Evolutionary conservation across 2,329 filamentous ascomycete genomes (phyloP), one percentile per base, ranked within the genome.

Genomic region (Fusarium falciforme): DNA sequence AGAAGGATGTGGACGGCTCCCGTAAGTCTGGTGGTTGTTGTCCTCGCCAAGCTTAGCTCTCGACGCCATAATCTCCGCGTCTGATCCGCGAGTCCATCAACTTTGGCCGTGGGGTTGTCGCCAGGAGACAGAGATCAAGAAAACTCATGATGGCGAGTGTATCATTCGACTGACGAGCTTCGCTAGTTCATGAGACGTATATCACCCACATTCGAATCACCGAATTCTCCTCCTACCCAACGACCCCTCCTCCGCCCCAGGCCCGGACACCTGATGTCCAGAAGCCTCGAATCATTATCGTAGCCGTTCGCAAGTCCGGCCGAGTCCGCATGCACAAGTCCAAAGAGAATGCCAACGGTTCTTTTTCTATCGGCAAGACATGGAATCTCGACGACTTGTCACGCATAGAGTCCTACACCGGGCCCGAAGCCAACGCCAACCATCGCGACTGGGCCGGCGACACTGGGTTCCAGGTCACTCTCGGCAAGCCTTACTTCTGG

Each of bases 401-500:
- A 6, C 88, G 89, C 54, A 93, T 99, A 74, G 93, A 97, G 81
- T 96, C 94, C 29, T 98, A 92, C 80, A 92, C 91, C 8, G 88
- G 91, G 49, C 82, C 90, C 22, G 84, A 86, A 81, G 79, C 89
- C 87, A 80, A 87, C 82, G 76, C 92, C 73, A 81, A 89, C 85
- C 75, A 89, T 87, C 82, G 93, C 88, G 83, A 93, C 80, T 97
- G 94, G 93, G 96, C 94, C 25, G 92, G 93, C 61, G 92, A 92
- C 66, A 90, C 91, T 52, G 96, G 96, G 17, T 98, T 99, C 80
- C 87, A 93, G 29, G 94, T 98, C 60, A 96, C 92, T 2, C 89
- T 99, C 31, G 93, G 93, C 29, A 99, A 99, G 82, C 93, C 95
- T 0, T 99, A 99, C 84, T 99, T 96, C 82, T 99, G 96, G 96